Base-by-base conservation (phyloP, 345 rosid genomes). In the Viola odorata region DNA sequence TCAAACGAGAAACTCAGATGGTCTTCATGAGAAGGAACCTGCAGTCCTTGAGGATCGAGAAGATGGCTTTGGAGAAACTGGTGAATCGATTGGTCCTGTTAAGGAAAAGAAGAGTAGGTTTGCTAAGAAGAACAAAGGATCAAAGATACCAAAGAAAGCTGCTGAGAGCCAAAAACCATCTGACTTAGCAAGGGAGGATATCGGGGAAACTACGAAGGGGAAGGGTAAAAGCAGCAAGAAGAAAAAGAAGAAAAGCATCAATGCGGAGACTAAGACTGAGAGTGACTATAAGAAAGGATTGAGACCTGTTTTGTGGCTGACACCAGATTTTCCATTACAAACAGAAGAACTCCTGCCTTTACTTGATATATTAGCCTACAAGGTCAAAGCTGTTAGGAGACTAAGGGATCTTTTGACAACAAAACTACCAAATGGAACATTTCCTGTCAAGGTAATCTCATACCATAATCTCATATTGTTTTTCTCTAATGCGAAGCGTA, bases 391-490 rank as follows among this genome's bases (percentile, higher is more conserved):
- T 50, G 60, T 91, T 69, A 81, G 95, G 85, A 86, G 99, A 72
- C 86, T 94, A 36, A 90, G 99, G 71, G 99, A 94, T 78, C 97
- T 94, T 68, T 81, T 94, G 82, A 91, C 99, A 50, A 90, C 97
- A 55, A 91, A 94, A 75, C 85, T 94, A 53, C 99, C 97, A 37
- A 4, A 45, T 40, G 99, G 97, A 68, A 94, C 97, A 67, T 94
- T 94, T 79, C 99, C 99, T 69, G 95, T 91, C 73, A 91, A 94
- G 95, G 99, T 94, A 81, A 57, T 55, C 41, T 41, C 7, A 23
- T 23, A 23, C 2, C 32, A 23, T 60, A 15, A 38, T 49, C 15
- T n/a, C 15, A 14, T 55, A n/a, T 71, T 38, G 38, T 60, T 52
- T 57, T 23, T 23, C 32, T 23, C 32, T 23, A 23, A 23, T 23